A percentile compares a stretch with the other conserved stretches of the same genome.
These are phyloP conservation scores for Fraxinus excelsior DNA, from an alignment of 257 asterid genomes.

Conservation along the genomic window DNA sequence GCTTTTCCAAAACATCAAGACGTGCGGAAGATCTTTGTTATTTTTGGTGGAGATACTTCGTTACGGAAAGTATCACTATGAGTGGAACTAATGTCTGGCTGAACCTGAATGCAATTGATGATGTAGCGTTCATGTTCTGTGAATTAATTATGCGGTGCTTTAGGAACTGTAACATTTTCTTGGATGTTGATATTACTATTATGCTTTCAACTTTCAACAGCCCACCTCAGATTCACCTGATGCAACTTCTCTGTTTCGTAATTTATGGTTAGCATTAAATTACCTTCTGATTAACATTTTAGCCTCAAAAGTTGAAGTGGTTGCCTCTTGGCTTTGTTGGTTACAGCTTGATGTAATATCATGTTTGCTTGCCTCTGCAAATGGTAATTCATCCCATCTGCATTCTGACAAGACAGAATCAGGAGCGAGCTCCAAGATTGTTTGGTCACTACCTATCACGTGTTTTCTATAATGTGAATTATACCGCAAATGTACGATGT, in stretches of 20 bases:
- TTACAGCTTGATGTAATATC: constrained; percentile 80
- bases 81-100: constrained; percentile 97
- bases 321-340: constrained; percentile 24
- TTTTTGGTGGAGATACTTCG: constrained; percentile 87
- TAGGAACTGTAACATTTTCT: constrained; percentile 7
- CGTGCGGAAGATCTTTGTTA: constrained; percentile 59
- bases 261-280: constrained; percentile 10
- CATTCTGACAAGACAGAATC: constrained; percentile 33
- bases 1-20: constrained; percentile 31
- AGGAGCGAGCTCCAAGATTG: constrained; percentile 51
- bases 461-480: too few species aligned
- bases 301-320: constrained; percentile 6
- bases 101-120: constrained; percentile 73
- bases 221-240: constrained; percentile 3
- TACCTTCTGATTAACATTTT: background rate
- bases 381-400: constrained; percentile 33
- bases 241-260: constrained; percentile 3
- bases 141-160: constrained; percentile 36
- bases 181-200: constrained; percentile 9
- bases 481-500: too few species aligned
- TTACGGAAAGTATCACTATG: constrained; percentile 94
- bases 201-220: background rate
- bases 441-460: constrained; percentile 88
- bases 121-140: constrained; percentile 49
- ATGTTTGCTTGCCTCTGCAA: constrained; percentile 70